Base-by-base conservation (phyloP, 306 rosid species). In the Clitoria ternatea region DNA sequence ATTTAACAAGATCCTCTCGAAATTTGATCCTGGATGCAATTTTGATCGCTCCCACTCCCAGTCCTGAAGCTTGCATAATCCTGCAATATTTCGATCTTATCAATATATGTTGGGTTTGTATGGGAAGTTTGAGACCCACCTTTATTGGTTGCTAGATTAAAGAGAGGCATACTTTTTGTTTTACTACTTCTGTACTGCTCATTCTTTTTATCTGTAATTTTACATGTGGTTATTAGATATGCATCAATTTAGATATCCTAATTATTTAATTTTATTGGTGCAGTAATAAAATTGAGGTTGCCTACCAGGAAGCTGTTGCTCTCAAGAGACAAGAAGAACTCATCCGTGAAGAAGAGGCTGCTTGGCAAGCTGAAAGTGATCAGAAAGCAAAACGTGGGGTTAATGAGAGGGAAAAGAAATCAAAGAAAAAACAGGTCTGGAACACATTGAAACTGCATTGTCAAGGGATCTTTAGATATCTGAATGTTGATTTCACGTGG, bases 301-400 rank as follows among this genome's bases (percentile, higher is more conserved):
- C 97, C 68, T 91, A 95, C 73, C 99, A 91, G 90, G 99, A 95
- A 79, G 94, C 97, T 78, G 96, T 95, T 80, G 97, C 99, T 56
- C 86, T 95, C 49, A 87, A 87, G 88, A 91, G 97, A 86, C 99
- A 95, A 76, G 99, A 95, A 80, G 99, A 95, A 67, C 97, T 95
- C 79, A 95, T 95, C 65, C 99, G 97, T 40, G 99, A 95, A 84
- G 99, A 95, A 86, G 99, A 95, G 85, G 98, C 95, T 40, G 97
- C 97, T 7, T 83, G 97, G 90, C 92, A 45, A 69, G 99, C 96
- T 75, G 99, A 91, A 84, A 86, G 83, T 42, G 96, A 89, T 55
- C 97, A 79, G 80, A 95, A 87, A 85, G 85, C 89, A 70, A 95
- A 82, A 72, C 96, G 97, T 17, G 80, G 88, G 72, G 84, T 77